Conservation (phyloP, 345 rosid genomes). For the Salix viminalis region DNA sequence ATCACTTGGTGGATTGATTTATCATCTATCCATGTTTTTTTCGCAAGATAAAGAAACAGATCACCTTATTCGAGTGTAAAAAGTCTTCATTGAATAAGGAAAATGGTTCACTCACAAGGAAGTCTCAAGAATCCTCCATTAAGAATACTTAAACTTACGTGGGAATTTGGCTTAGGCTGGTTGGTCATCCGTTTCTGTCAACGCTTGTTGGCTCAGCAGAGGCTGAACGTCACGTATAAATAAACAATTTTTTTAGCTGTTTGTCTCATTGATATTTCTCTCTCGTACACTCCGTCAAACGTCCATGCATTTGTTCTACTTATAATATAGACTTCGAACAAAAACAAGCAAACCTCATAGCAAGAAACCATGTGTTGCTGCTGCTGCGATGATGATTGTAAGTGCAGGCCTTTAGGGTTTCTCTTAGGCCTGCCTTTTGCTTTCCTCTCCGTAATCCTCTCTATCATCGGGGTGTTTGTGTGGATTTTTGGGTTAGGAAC, state of each 20-base stretch:
- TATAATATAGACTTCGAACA: not conserved
- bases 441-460: constrained; percentile 65
- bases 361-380: constrained; percentile 24
- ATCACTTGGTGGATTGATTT: not conserved
- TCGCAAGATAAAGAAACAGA: not conserved
- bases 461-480: constrained; percentile 59
- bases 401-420: constrained; percentile 80
- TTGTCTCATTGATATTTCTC: not conserved
- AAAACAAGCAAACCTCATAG: not conserved
- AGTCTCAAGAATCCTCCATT: not conserved
- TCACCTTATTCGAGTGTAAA: not conserved
- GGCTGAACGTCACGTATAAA: not conserved
- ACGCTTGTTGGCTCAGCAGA: not conserved
- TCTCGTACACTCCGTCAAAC: not conserved
- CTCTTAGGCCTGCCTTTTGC: constrained; percentile 89
- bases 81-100: not conserved
- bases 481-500: constrained; percentile 76
- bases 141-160: not conserved
- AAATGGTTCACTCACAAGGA: not conserved
- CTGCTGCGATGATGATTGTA: constrained; percentile 43
- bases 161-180: not conserved
- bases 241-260: too few relatives aligned
- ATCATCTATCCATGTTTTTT: not conserved
- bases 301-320: not conserved
- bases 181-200: constrained; percentile 4